Evolutionary conservation across 805 yeast species (phyloP), one percentile per base, ranked within the genome.

Genomic region (Wickerhamiella occidentalis): DNA sequence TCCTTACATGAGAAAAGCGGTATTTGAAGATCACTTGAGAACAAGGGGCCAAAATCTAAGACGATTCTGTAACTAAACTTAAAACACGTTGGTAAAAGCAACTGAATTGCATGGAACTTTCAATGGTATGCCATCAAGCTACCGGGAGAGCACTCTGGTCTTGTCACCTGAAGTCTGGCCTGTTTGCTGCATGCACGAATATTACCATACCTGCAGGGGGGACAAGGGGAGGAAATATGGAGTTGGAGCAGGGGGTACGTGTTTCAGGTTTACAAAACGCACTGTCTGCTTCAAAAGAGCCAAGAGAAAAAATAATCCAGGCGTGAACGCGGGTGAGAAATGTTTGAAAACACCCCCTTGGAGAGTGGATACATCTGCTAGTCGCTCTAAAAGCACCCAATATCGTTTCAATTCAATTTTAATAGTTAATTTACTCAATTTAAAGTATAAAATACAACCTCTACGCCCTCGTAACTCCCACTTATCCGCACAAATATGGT

Each of bases 191-290:
- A 33, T 33, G 38, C 38, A 33, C 11, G 11, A 17, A 33, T n/a
- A 33, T 22, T 6, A 38, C 25, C 42, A 38, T 6, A 38, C 42
- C 25, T 38, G 42, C 42, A 38, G 42, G 42, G 42, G 42, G 26
- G 26, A 38, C 28, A 38, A 38, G 33, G 33, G 26, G 28, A 38
- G 9, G 42, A 22, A 38, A 38, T 38, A 22, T 19, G 26, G 26
- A 38, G 25, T n/a, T 38, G 26, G 26, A 21, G 26, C 42, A 38
- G 42, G 42, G 38, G 42, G 15, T 19, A 5, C 7, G 26, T 21
- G 42, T 38, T 38, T 38, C 42, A 38, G 11, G 26, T 12, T 22
- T 29, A 3, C 21, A 38, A 21, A 21, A 15, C 19, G 38, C 38
- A 33, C 21, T 5, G n/a, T 9, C 38, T 33, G 38, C 38, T 15